These are phyloP conservation scores for Fusarium sp. DNA, from an alignment of 2,329 filamentous ascomycete genomes.

Conservation along the genomic window DNA sequence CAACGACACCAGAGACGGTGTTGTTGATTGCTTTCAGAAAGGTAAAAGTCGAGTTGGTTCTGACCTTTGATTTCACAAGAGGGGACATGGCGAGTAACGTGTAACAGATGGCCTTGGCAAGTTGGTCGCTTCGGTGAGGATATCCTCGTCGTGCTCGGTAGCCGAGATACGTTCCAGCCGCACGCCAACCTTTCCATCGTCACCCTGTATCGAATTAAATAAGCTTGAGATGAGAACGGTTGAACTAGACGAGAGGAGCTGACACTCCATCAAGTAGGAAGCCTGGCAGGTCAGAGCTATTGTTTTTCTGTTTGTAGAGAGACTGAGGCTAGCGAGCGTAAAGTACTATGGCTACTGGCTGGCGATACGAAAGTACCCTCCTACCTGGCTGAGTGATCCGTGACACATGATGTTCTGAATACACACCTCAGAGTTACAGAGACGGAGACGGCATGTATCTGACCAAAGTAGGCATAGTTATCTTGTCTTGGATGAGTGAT, in stretches of 20 bases:
- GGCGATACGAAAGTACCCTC: conserved; percentile 42
- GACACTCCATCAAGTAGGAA: conserved; percentile 45
- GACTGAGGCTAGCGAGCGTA: conserved; percentile 43
- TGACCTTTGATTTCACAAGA: conserved; percentile 61
- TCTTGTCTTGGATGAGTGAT: too few species aligned
- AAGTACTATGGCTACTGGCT: conserved; percentile 45
- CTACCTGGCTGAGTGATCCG: conserved; percentile 39
- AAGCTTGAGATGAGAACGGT: conserved; percentile 42
- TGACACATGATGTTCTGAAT: conserved; percentile 30
- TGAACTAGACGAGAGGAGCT: conserved; percentile 41
- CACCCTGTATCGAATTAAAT: too few species aligned
- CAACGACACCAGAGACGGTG: conserved; percentile 62
- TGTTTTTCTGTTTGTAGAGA: conserved; percentile 44
- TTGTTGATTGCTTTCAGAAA: conserved; percentile 70
- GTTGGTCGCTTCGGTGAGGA: conserved; percentile 59
- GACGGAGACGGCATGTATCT: background rate
- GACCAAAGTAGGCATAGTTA: too few species aligned
- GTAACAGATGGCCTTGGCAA: conserved; percentile 66
- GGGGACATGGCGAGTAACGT: conserved; percentile 70
- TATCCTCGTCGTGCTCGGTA: too few species aligned
- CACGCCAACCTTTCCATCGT: too few species aligned
- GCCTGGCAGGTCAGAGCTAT: conserved; percentile 46
- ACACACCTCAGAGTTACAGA: conserved; percentile 15
- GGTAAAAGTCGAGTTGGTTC: conserved; percentile 74
- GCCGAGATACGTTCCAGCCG: too few species aligned